Base-by-base conservation (phyloP, 1,139 yeast genomes). In the Yamadazyma triangularis region DNA sequence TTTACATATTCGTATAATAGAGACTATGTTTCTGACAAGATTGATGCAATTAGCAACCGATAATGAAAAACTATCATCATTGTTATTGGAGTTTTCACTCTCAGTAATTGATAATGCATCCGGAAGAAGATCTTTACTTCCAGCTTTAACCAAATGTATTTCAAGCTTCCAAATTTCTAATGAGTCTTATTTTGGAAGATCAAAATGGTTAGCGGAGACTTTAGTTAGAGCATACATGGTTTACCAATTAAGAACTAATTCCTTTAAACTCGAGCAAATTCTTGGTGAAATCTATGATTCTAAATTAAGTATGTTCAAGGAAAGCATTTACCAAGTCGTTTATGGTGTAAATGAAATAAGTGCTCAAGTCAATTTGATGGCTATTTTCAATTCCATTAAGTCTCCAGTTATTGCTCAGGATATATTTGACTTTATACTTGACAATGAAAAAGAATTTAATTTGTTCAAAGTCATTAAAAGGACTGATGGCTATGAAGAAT, bases 71-170 rank as follows among this genome's bases (percentile, higher is more conserved):
- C 29, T 42, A 13, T 14, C 41, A 4, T 41, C 39, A 3, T 38
- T 50, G 0, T 42, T 83, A 2, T 44, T 46, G 2, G 47, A 42
- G 4, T 66, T 78, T 33, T 62, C 73, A 4, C 32, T 46, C 3
- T 65, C 73, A 1, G 61, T 79, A 2, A 58, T 82, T 37, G 47
- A 57, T 2, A 67, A 70, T 33, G 59, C 93, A 1, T 65, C 55
- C 32, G 79, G 85, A 0, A 73, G 96, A 53, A 73, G 94, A 42
- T 69, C 84, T 9, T 57, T 88, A 10, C 57, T 86, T 16, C 91
- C 95, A 0, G 47, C 68, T 1, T 52, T 87, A 15, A 64, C 83
- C 3, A 51, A 50, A 19, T 47, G 58, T 13, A 39, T 82, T 8
- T 60, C 68, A 3, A 47, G 52, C 3, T 70, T 59, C 37, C 79